Evolutionary conservation across 768 basidiomycete species (phyloP).

Genomic region (Panaeolus papilionaceus): DNA sequence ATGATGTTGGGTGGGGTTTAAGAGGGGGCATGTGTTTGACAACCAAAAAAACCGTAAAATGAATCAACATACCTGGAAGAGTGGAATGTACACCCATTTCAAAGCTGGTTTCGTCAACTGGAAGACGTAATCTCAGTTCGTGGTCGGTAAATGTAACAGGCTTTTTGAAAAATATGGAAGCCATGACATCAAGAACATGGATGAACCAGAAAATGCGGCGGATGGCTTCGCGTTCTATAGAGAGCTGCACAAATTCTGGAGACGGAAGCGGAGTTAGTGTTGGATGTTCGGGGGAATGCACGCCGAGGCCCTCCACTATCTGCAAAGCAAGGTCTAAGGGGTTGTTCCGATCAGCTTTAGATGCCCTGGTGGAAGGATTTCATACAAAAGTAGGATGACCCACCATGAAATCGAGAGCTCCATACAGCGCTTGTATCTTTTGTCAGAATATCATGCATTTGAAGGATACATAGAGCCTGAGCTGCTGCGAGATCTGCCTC

Average conservation of each 20-base stretch:
- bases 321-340: slow-evolving; percentile 63
- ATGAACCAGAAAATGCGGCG: slow-evolving; percentile 85
- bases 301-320: slow-evolving; percentile 70
- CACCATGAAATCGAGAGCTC: slow-evolving; percentile 59
- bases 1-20: slow-evolving; percentile 22
- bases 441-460: slow-evolving; percentile 65
- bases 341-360: slow-evolving; percentile 31
- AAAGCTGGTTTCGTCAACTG: slow-evolving; percentile 84
- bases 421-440: slow-evolving; percentile 44
- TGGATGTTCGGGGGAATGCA: slow-evolving; percentile 67
- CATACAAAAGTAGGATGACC: slow-evolving; percentile 5
- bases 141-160: slow-evolving; percentile 47
- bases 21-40: slow-evolving; percentile 22
- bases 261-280: slow-evolving; percentile 64
- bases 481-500: slow-evolving; percentile 74
- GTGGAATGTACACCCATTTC: slow-evolving; percentile 70
- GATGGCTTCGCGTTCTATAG: slow-evolving; percentile 78
- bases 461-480: slow-evolving; percentile 77
- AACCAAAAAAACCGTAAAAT: slow-evolving; percentile 21
- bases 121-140: slow-evolving; percentile 67
- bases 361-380: slow-evolving; percentile 23
- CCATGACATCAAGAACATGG: slow-evolving; percentile 62
- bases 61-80: slow-evolving; percentile 50
- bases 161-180: slow-evolving; percentile 52
- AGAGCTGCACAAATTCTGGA: slow-evolving; percentile 62